phyloP scores from a whole-genome alignment of 441 rosid genomes.

The Gossypium gossypioides region DNA sequence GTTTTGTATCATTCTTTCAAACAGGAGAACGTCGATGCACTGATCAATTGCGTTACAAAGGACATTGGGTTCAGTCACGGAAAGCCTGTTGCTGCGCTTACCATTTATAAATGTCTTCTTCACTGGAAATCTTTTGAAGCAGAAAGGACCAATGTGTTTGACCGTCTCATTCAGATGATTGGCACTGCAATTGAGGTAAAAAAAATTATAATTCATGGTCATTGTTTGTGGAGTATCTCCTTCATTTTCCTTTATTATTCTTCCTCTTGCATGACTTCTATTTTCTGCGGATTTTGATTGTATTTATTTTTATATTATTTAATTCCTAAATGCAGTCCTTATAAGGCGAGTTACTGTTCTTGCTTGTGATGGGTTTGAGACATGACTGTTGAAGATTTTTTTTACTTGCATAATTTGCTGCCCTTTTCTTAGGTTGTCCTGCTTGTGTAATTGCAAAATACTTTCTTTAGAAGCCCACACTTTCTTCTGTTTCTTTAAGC shows the following conservation, averaged over 20 bases:
- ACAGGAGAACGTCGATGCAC: slow-evolving; percentile 82
- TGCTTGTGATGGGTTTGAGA: background rate
- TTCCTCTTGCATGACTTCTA: background rate
- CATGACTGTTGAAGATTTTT: background rate
- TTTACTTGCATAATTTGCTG: slow-evolving; percentile 5
- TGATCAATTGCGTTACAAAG: slow-evolving; percentile 64
- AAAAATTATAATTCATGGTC: slow-evolving; percentile 4
- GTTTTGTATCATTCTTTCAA: slow-evolving; percentile 23
- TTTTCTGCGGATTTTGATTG: background rate
- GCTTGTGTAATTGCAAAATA: background rate
- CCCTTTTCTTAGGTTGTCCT: background rate
- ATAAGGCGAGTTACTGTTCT: background rate
- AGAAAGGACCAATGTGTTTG: slow-evolving; percentile 92
- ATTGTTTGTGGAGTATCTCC: background rate
- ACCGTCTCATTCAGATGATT: slow-evolving; percentile 92
- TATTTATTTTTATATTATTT: background rate
- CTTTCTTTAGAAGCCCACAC: background rate
- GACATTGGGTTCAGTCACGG: slow-evolving; percentile 80
- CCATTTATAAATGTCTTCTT: slow-evolving; percentile 85
- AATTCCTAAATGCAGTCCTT: background rate
- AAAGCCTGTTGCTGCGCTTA: slow-evolving; percentile 85
- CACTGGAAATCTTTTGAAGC: slow-evolving; percentile 98
- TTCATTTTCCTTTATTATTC: background rate
- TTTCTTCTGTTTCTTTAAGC: slow-evolving; percentile 23
- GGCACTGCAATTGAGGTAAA: slow-evolving; percentile 94